Evolutionary conservation across 106 monocot species (phyloP).

Genomic region (Iris macrosiphon): DNA sequence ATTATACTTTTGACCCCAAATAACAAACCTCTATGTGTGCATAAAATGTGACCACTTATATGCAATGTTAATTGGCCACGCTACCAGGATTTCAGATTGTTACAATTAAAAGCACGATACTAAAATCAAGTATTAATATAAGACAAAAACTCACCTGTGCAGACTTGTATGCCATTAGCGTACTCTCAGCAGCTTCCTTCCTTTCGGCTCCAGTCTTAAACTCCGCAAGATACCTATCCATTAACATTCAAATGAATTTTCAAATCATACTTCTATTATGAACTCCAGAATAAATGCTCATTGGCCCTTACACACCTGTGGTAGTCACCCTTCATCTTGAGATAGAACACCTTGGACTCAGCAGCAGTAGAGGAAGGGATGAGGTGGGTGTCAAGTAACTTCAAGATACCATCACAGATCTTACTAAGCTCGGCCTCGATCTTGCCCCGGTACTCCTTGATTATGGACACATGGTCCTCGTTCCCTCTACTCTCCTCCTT

Average conservation of each 20-base stretch:
- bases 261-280: not conserved
- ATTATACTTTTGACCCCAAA: no score
- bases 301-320: slow-evolving; percentile 21
- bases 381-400: slow-evolving; percentile 49
- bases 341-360: slow-evolving; percentile 51
- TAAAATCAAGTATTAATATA: not conserved
- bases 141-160: slow-evolving; percentile 20
- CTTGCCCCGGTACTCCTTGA: slow-evolving; percentile 47
- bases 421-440: slow-evolving; percentile 44
- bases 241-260: not conserved
- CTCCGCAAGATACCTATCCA: slow-evolving; percentile 40
- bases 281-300: no score
- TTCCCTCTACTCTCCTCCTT: slow-evolving; percentile 53
- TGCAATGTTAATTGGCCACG: no score
- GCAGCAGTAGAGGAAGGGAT: slow-evolving; percentile 32
- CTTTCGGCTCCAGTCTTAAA: slow-evolving; percentile 41
- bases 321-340: slow-evolving; percentile 66
- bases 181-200: slow-evolving; percentile 45
- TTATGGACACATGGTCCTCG: slow-evolving; percentile 33
- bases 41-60: not conserved
- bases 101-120: no score
- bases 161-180: slow-evolving; percentile 36
- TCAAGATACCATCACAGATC: slow-evolving; percentile 46
- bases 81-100: no score
- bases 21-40: not conserved